A percentile compares a stretch with the other conserved stretches of the same genome.
These are phyloP conservation scores for Debaryomyces castellii DNA, from an alignment of 805 yeast genomes.

Conservation along the genomic window DNA sequence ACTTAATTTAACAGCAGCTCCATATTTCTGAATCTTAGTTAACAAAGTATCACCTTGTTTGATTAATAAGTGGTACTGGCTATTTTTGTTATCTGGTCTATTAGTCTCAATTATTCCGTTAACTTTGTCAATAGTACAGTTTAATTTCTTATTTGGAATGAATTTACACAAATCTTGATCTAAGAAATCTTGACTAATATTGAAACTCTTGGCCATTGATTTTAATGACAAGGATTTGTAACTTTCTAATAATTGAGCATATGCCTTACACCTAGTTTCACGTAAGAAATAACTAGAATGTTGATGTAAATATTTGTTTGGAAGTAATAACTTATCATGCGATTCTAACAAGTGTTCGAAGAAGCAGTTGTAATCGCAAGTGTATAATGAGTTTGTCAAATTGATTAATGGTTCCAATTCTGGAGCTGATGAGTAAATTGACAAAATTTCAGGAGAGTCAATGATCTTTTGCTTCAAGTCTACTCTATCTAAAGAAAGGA, in stretches of 20 bases:
- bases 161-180: slow-evolving; percentile 86
- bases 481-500: slow-evolving; percentile 75
- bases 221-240: slow-evolving; percentile 86
- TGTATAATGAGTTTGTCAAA: slow-evolving; percentile 82
- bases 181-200: slow-evolving; percentile 82
- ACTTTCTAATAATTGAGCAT: slow-evolving; percentile 89
- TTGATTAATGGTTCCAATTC: slow-evolving; percentile 77
- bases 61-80: slow-evolving; percentile 83
- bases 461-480: slow-evolving; percentile 81
- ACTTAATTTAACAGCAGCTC: slow-evolving; percentile 93
- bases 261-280: slow-evolving; percentile 93
- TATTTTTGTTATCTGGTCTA: slow-evolving; percentile 93
- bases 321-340: slow-evolving; percentile 66
- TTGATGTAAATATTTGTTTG: slow-evolving; percentile 61
- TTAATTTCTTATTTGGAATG: slow-evolving; percentile 89
- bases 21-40: slow-evolving; percentile 93
- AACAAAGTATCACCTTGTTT: slow-evolving; percentile 90
- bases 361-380: slow-evolving; percentile 80
- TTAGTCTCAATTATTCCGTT: slow-evolving; percentile 94
- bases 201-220: slow-evolving; percentile 93
- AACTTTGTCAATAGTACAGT: slow-evolving; percentile 94
- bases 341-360: slow-evolving; percentile 77
- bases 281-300: slow-evolving; percentile 86
- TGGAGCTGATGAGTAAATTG: slow-evolving; percentile 70
- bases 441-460: slow-evolving; percentile 90